Base-by-base conservation (phyloP, 2,329 filamentous ascomycete species). In the Penicillium hordei region DNA sequence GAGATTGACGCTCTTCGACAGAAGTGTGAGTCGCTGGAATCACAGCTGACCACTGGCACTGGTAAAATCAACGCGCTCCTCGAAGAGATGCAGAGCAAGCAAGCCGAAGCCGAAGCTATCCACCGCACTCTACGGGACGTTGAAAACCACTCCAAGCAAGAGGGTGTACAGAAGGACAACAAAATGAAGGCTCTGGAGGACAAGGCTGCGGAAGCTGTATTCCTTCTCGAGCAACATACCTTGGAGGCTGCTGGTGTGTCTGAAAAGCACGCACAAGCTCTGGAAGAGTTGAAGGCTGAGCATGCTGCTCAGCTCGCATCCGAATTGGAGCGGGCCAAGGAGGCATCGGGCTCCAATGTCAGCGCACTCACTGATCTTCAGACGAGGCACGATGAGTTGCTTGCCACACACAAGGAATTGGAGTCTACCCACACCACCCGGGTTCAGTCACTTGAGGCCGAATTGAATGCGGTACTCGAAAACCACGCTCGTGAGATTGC, bases 101-200 rank as follows among this genome's bases (percentile, higher is more conserved):
- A 75, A 21, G 64, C 70, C 25, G 70, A 76, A 58, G 73, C 73
- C 1, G 70, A 73, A 43, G 66, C 68, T 10, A 65, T 79, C 9
- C 72, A 76, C 51, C 70, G 72, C 45, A 75, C 68, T 19, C 61
- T 79, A 43, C 63, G 70, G 48, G 65, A 71, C 6, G 65, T 76
- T 8, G 74, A 78, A 55, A 64, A 66, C n/a, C 70, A 76, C 60
- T 63, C 65, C 17, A 72, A 75, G 60, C 65, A 68, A n/a, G 77
- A 73, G 59, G 72, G 75, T 33, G 68, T 66, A 19, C 66, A 75
- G 44, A 67, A 76, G 48, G 70, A 74, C 8, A 68, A 59, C 36
- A 66, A 70, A 31, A 53, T 75, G 40, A 71, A 71, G 55, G 68
- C 70, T 42, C 60, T 75, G 21, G 69, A 70, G 46, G 71, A 74